Base-by-base conservation (phyloP, 352 stramenopile species). In the Pythium aristosporum region DNA sequence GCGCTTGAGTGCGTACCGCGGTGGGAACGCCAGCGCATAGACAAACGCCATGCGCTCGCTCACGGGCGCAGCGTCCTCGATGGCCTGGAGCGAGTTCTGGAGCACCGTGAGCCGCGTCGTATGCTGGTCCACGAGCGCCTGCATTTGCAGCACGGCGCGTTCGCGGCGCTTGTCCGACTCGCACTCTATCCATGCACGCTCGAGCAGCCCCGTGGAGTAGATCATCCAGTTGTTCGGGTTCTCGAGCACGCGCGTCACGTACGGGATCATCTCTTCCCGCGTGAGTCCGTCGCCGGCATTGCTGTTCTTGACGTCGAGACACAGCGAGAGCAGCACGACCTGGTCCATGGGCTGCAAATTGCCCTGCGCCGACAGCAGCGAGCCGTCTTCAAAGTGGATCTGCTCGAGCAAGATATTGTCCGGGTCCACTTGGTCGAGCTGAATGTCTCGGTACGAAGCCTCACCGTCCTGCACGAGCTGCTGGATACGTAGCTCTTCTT, bases 141-240 rank as follows among this genome's bases (percentile, higher is more conserved):
- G 94, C 73, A 99, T 97, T 79, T 99, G 96, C 51, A 99, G 77
- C 56, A 98, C 92, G 11, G 91, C 92, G 34, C 96, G 83, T 69
- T 99, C 95, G 62, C 93, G 84, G 16, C 89, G 91, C 68, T 98
- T 95, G 3, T 80, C 90, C 13, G 87, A 87, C 70, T 98, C 92
- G 67, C 91, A 98, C 75, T 99, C 96, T 36, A 99, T 80, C 92
- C 94, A 98, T 32, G 94, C 85, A 23, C 82, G 82, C 73, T 98
- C 90, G 21, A 98, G 77, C 37, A 98, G 80, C 32, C 79, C 94
- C 10, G 93, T 98, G 8, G 93, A 97, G 74, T 98, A 97, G 2
- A 98, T 89, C 89, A 98, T 98, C 94, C 95, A 98, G 75, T 98
- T 97, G 74, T 97, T 95, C 3, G 85, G 90, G 65, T 97, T 96